Conservation (phyloP, 1,284 basidiomycete species). For the Hypsizygus ulmarius region DNA sequence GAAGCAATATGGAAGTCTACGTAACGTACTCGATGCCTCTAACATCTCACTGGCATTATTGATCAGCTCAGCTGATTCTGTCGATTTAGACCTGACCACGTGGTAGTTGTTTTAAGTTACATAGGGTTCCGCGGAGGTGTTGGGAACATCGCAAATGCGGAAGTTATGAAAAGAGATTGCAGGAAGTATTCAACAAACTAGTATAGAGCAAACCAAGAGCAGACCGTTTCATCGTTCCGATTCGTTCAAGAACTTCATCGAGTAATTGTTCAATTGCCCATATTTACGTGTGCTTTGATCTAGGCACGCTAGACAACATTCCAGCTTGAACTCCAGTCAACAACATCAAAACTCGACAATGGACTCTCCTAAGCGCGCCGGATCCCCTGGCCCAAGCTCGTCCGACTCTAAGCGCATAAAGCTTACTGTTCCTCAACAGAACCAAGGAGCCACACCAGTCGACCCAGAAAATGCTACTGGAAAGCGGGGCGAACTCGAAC, state of each 20-base stretch:
- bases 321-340: constrained; percentile 11
- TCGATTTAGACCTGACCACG: too few relatives aligned
- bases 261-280: neutral
- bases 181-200: too few relatives aligned
- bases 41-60: too few relatives aligned
- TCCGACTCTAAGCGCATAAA: constrained; percentile 57
- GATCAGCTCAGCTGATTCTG: too few relatives aligned
- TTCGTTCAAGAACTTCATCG: neutral
- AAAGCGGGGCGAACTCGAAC: constrained; percentile 75
- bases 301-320: constrained; percentile 15
- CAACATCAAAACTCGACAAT: constrained; percentile 32
- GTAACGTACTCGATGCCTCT: too few relatives aligned
- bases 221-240: too few relatives aligned
- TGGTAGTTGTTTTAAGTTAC: too few relatives aligned
- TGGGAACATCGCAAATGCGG: too few relatives aligned
- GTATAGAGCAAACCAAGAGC: too few relatives aligned
- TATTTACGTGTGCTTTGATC: constrained; percentile 8
- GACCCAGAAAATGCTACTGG: constrained; percentile 73
- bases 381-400: constrained; percentile 55
- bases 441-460: constrained; percentile 42
- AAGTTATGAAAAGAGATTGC: neutral
- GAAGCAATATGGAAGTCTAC: too few relatives aligned
- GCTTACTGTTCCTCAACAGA: neutral
- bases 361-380: constrained; percentile 74
- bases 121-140: too few relatives aligned